A percentile compares a stretch with the other conserved stretches of the same genome.
Evolutionary conservation across 2,329 filamentous ascomycete species (phyloP).

Genomic region (Nigrospora osmanthi): DNA sequence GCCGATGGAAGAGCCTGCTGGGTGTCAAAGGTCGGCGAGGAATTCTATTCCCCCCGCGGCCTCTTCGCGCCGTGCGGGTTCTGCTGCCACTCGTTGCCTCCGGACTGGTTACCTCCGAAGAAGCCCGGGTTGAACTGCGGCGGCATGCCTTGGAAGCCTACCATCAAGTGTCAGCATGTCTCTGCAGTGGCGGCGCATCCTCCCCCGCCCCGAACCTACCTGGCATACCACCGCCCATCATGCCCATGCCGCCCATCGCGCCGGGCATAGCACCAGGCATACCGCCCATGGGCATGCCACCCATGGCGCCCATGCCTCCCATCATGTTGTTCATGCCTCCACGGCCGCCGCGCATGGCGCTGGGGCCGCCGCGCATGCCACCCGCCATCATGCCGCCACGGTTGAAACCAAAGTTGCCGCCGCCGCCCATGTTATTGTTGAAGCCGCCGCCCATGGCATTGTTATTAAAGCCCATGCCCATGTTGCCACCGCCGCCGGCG

Average conservation of each 20-base stretch:
- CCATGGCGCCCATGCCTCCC: constrained; percentile 21
- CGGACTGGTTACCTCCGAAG: constrained; percentile 22
- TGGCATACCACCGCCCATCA: constrained; percentile 6
- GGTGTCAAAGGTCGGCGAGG: background rate
- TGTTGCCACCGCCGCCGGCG: constrained; percentile 14
- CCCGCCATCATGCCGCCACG: constrained; percentile 14
- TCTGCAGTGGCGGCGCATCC: background rate
- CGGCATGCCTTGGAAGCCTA: constrained; percentile 18
- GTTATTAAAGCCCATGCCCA: constrained; percentile 20
- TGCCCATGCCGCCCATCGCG: constrained; percentile 7
- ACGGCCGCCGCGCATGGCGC: constrained; percentile 19
- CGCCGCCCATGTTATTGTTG: constrained; percentile 21
- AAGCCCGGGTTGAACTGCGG: constrained; percentile 23
- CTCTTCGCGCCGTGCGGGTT: constrained; percentile 25
- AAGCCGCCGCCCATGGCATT: constrained; percentile 19
- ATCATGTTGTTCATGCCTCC: constrained; percentile 23
- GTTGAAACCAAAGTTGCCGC: constrained; percentile 19
- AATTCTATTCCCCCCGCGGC: constrained; percentile 18
- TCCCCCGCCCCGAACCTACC: background rate
- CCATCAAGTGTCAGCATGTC: background rate
- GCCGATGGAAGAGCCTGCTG: too few relatives aligned
- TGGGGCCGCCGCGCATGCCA: constrained; percentile 21
- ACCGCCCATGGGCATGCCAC: constrained; percentile 18
- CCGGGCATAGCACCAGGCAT: constrained; percentile 6
- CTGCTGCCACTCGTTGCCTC: constrained; percentile 21